Conservation (phyloP, 352 stramenopile genomes). For the Phytophthora pseudosyringae region DNA sequence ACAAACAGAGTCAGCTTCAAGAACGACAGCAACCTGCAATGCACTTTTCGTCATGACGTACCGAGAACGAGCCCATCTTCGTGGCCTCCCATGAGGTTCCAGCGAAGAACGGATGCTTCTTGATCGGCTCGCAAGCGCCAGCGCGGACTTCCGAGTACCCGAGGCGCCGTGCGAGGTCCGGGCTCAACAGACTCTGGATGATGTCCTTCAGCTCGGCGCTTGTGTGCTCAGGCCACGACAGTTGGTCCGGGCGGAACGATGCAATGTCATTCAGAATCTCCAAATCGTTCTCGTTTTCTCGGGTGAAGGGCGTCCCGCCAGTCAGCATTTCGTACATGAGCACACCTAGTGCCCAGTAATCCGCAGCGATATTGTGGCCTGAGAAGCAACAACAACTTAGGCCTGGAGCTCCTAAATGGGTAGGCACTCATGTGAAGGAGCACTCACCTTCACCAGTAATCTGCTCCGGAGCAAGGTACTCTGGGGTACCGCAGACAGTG, state of each 20-base stretch:
- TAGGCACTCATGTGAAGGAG: not conserved
- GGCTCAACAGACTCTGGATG: slow-evolving; percentile 64
- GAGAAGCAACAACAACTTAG: not conserved
- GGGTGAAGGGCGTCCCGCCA: slow-evolving; percentile 89
- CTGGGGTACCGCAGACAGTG: slow-evolving; percentile 86
- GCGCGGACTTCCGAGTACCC: slow-evolving; percentile 61
- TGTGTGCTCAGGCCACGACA: slow-evolving; percentile 73
- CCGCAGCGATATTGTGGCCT: slow-evolving; percentile 86
- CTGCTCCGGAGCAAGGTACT: slow-evolving; percentile 87
- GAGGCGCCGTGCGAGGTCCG: slow-evolving; percentile 61
- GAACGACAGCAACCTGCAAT: not conserved
- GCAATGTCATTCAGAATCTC: slow-evolving; percentile 90
- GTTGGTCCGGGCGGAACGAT: slow-evolving; percentile 73
- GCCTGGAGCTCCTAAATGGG: not conserved
- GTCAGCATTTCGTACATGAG: slow-evolving; percentile 95
- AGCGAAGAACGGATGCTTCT: slow-evolving; percentile 85
- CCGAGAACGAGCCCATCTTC: slow-evolving; percentile 81
- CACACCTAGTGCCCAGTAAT: slow-evolving; percentile 95
- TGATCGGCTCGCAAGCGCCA: slow-evolving; percentile 72
- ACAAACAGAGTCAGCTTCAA: slow-evolving; percentile 2
- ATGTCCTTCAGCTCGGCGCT: slow-evolving; percentile 81
- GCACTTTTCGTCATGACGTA: slow-evolving; percentile 34
- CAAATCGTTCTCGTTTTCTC: slow-evolving; percentile 83
- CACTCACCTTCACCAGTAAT: slow-evolving; percentile 83
- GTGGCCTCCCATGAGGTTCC: slow-evolving; percentile 85